phyloP scores from a whole-genome alignment of 140 eudicot species.

The Ambrosia hybrid region DNA sequence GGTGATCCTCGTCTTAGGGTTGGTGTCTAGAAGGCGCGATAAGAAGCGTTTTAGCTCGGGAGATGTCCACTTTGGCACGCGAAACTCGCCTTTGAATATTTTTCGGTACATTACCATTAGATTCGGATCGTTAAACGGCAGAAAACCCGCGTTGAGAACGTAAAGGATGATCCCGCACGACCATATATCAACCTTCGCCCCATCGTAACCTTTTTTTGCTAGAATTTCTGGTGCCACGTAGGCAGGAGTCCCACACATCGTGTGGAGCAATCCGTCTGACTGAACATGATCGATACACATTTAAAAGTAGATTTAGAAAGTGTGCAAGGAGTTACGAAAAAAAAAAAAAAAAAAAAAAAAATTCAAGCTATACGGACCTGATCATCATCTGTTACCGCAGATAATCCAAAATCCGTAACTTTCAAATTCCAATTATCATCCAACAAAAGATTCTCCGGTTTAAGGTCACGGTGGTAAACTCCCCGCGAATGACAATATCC shows the following conservation, averaged over 20 bases:
- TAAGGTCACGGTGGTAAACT: slow-evolving; percentile 37
- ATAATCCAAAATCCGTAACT: no score
- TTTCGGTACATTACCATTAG: slow-evolving; percentile 42
- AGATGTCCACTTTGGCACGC: slow-evolving; percentile 65
- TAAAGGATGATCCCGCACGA: slow-evolving; percentile 61
- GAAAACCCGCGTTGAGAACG: slow-evolving; percentile 57
- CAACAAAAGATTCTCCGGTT: no score
- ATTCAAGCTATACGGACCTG: no score
- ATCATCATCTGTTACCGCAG: no score
- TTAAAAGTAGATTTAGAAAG: not conserved
- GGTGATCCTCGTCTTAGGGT: slow-evolving; percentile 58
- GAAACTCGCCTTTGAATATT: slow-evolving; percentile 58
- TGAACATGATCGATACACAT: slow-evolving; percentile 68
- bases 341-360: no score
- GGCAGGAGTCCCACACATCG: no score
- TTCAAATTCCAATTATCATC: no score
- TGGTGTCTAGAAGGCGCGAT: slow-evolving; percentile 42
- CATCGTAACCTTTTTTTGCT: no score
- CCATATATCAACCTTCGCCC: slow-evolving; percentile 43
- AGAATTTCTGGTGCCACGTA: no score
- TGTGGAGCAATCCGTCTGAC: slow-evolving; percentile 35
- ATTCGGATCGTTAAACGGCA: slow-evolving; percentile 45
- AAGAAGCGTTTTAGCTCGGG: slow-evolving; percentile 39
- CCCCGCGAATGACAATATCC: slow-evolving; percentile 73
- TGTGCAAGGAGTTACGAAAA: slow-evolving; percentile 23